A percentile compares a stretch with the other conserved stretches of the same genome.
These are phyloP conservation scores for Macadamia tetraphylla DNA, from an alignment of 164 flowering plant species.

Conservation along the genomic window DNA sequence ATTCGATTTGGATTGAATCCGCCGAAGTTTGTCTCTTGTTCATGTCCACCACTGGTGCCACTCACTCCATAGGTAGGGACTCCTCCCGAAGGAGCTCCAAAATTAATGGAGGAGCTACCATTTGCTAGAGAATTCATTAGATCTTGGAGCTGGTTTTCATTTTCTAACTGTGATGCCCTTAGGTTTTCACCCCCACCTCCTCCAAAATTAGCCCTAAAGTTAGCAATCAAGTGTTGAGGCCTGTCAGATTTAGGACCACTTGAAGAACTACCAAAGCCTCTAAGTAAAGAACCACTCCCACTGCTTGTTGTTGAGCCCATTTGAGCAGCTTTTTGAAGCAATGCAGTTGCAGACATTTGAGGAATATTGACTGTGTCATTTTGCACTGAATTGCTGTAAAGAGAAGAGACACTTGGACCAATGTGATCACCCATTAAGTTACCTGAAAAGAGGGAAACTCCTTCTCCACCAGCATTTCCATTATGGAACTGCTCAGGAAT, in stretches of 20 bases:
- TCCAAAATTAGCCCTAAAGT: constrained; percentile 22
- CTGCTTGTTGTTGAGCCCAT: constrained; percentile 67
- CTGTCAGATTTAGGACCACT: constrained; percentile 21
- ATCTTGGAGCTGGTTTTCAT: constrained; percentile 43
- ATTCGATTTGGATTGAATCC: constrained; percentile 22
- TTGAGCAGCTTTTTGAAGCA: constrained; percentile 81
- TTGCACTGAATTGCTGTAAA: constrained; percentile 27
- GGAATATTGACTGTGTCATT: constrained; percentile 24
- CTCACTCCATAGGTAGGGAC: constrained; percentile 21
- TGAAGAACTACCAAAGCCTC: constrained; percentile 39
- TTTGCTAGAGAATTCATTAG: constrained; percentile 55
- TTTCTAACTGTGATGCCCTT: constrained; percentile 27
- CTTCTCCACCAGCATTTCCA: constrained; percentile 25
- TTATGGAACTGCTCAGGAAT: constrained; percentile 30
- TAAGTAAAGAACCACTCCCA: constrained; percentile 32
- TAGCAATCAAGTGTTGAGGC: constrained; percentile 11
- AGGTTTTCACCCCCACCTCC: constrained; percentile 19
- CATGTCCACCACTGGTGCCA: constrained; percentile 11
- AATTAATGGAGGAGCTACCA: constrained; percentile 25
- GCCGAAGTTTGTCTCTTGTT: constrained; percentile 21
- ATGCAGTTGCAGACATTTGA: constrained; percentile 83
- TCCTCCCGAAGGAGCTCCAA: constrained; percentile 20
- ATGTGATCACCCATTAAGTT: constrained; percentile 32
- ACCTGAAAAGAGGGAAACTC: constrained; percentile 33
- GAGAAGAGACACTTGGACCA: constrained; percentile 28